These are phyloP conservation scores for Arbutus unedo DNA, from an alignment of 148 eudicot species.

Conservation along the genomic window DNA sequence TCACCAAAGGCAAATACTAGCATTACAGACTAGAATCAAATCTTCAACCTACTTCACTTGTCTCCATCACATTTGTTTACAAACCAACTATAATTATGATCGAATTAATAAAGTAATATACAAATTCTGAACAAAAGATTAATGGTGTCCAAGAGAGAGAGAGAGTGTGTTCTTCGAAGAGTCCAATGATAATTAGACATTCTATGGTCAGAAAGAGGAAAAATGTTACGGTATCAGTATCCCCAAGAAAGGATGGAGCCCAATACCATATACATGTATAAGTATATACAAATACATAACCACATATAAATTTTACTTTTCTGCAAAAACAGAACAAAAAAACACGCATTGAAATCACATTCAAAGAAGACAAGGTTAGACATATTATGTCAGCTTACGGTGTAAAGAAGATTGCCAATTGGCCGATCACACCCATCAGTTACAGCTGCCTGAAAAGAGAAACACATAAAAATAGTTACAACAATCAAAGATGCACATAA, in stretches of 20 bases:
- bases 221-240: neutral
- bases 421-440: conserved; percentile 73
- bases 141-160: neutral
- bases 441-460: conserved; percentile 64
- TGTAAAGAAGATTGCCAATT: conserved; percentile 77
- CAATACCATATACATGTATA: neutral
- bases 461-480: neutral
- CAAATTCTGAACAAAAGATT: neutral
- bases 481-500: neutral
- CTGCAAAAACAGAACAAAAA: neutral
- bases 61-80: neutral
- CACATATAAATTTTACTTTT: neutral
- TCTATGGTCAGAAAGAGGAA: neutral
- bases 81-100: neutral
- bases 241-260: neutral
- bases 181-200: neutral
- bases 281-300: no score
- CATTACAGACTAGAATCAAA: neutral
- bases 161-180: neutral
- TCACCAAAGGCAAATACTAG: neutral
- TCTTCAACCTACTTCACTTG: neutral
- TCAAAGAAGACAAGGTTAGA: neutral
- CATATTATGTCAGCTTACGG: conserved; percentile 33
- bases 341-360: neutral
- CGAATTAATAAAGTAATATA: neutral